Percentiles rank a stretch among this genome's conserved stretches.
These are phyloP conservation scores for Parachaetomium inaequale DNA, from an alignment of 495 filamentous ascomycete genomes.

Conservation along the genomic window DNA sequence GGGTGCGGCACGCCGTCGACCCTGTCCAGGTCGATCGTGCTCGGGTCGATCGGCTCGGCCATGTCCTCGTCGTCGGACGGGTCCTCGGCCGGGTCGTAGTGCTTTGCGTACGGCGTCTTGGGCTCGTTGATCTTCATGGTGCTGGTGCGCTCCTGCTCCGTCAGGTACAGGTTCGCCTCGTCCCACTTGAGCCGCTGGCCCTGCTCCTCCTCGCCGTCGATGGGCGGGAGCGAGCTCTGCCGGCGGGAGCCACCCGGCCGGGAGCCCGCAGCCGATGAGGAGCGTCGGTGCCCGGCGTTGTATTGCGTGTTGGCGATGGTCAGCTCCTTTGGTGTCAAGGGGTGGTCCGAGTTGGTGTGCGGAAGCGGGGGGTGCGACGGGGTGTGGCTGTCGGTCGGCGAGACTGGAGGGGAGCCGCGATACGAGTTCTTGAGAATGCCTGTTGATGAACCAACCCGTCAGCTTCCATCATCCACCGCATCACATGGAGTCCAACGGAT, in stretches of 20 bases:
- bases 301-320: constrained; percentile 89
- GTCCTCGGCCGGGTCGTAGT: constrained; percentile 86
- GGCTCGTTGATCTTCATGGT: constrained; percentile 99
- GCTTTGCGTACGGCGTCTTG: constrained; percentile 90
- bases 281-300: constrained; percentile 87
- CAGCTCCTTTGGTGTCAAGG: constrained; percentile 57
- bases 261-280: constrained; percentile 61
- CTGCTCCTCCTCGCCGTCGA: constrained; percentile 47
- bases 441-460: constrained; percentile 30
- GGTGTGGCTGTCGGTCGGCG: constrained; percentile 36
- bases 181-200: constrained; percentile 90
- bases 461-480: background rate
- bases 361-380: constrained; percentile 34
- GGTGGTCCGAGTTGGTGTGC: constrained; percentile 30
- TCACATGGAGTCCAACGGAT: background rate
- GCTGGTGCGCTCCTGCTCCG: constrained; percentile 87
- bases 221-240: constrained; percentile 53
- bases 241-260: constrained; percentile 63
- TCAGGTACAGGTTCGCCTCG: constrained; percentile 92
- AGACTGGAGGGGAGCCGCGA: constrained; percentile 52
- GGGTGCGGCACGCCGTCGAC: constrained; percentile 33
- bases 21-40: constrained; percentile 34
- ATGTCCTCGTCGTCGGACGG: constrained; percentile 72
- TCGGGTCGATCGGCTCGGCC: constrained; percentile 34
- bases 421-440: constrained; percentile 94